These are phyloP conservation scores for Phaseolus lunatus DNA, from an alignment of 306 rosid genomes.

Conservation along the genomic window DNA sequence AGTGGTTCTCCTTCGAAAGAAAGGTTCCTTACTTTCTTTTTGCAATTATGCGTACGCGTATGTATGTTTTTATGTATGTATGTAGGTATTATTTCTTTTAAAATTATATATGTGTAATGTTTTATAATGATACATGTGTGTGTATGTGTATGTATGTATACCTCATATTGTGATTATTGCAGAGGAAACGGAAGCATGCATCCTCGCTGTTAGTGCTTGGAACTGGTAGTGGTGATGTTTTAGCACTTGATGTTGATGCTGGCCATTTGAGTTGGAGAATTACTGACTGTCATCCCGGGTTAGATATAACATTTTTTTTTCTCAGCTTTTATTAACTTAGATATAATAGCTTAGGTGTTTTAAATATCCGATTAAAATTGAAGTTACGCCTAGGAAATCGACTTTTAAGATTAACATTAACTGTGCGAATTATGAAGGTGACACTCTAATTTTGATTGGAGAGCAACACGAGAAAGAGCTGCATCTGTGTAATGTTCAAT, in stretches of 20 bases:
- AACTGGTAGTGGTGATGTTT: slow-evolving; percentile 89
- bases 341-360: background rate
- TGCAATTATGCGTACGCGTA: background rate
- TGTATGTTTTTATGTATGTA: background rate
- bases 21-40: slow-evolving; percentile 57
- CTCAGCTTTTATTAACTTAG: background rate
- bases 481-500: background rate
- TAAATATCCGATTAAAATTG: background rate
- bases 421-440: background rate
- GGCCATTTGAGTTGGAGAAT: slow-evolving; percentile 84
- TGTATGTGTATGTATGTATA: background rate
- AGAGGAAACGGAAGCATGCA: slow-evolving; percentile 81
- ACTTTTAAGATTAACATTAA: background rate
- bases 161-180: slow-evolving; percentile 42
- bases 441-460: background rate
- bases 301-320: slow-evolving; percentile 19
- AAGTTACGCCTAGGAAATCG: background rate
- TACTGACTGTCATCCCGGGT: slow-evolving; percentile 96
- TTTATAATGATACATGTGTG: background rate
- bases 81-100: background rate
- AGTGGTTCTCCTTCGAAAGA: slow-evolving; percentile 74
- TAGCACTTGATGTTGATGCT: slow-evolving; percentile 83
- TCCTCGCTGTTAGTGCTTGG: slow-evolving; percentile 81
- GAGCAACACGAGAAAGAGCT: background rate
- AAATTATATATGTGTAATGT: background rate